These are phyloP conservation scores for Starmerella vitae DNA, from an alignment of 805 yeast genomes.

Conservation along the genomic window DNA sequence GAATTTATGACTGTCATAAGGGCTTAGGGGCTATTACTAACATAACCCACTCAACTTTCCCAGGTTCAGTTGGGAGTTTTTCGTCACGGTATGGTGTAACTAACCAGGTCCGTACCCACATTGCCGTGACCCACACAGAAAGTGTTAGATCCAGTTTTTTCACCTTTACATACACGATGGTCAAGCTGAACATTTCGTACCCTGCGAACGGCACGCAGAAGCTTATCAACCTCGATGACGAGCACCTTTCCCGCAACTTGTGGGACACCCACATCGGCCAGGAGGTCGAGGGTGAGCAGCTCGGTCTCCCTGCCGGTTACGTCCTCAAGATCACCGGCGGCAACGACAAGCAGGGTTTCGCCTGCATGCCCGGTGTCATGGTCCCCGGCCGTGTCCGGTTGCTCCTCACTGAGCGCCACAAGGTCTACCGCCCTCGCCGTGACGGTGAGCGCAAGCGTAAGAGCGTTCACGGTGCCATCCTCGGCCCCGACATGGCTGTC, in stretches of 20 bases:
- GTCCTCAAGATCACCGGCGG: conserved; percentile 98
- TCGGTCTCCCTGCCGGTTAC: conserved; percentile 99
- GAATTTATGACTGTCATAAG: too few species aligned
- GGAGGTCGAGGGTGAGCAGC: conserved; percentile 97
- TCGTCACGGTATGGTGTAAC: too few species aligned
- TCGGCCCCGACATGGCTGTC: conserved; percentile 92
- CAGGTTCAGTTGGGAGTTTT: too few species aligned
- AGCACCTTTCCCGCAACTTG: conserved; percentile 95
- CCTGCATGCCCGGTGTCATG: conserved; percentile 99
- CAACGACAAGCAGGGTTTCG: conserved; percentile 99
- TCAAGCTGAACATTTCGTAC: conserved; percentile 94
- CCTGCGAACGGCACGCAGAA: conserved; percentile 99
- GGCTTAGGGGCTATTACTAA: too few species aligned
- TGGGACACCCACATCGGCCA: conserved; percentile 99
- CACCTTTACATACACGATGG: conserved; percentile 14
- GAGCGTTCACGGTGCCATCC: conserved; percentile 99
- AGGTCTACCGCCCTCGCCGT: conserved; percentile 99
- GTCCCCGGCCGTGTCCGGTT: conserved; percentile 99
- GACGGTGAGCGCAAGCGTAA: conserved; percentile 99
- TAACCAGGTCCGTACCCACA: too few species aligned
- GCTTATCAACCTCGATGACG: conserved; percentile 95
- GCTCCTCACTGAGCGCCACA: conserved; percentile 82
- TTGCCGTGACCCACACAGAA: neutral
- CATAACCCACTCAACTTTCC: too few species aligned
- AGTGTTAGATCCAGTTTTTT: conserved; percentile 6